phyloP scores from a whole-genome alignment of 768 basidiomycete genomes.

The Dacryopinax spathularia region DNA sequence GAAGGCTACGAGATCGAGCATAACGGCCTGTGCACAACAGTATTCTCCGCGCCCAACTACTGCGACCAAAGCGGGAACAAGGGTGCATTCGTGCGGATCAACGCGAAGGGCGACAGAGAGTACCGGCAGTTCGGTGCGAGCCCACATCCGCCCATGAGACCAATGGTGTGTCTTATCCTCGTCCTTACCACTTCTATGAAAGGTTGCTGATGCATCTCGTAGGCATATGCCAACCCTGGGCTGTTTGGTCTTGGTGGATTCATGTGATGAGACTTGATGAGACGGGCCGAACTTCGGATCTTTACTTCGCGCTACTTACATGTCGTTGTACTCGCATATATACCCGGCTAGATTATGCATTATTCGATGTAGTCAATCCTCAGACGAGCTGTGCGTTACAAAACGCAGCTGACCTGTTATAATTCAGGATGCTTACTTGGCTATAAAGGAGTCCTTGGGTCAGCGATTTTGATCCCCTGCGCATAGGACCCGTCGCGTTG shows the following conservation, averaged over 20 bases:
- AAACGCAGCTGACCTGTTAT: too few relatives aligned
- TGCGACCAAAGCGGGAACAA: slow-evolving; percentile 86
- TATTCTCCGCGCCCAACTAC: slow-evolving; percentile 90
- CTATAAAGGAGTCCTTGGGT: too few relatives aligned
- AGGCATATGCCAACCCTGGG: background rate
- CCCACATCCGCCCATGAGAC: slow-evolving; percentile 78
- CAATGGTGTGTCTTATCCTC: slow-evolving; percentile 53
- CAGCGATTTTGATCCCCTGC: too few relatives aligned
- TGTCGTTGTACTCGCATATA: background rate
- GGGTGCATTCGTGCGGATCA: slow-evolving; percentile 81
- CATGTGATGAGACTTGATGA: background rate
- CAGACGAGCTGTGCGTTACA: too few relatives aligned
- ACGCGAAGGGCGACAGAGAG: slow-evolving; percentile 53
- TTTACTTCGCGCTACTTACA: background rate
- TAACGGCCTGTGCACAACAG: slow-evolving; percentile 85
- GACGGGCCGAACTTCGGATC: background rate
- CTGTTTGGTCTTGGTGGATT: background rate
- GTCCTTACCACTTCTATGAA: background rate
- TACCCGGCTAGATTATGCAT: background rate
- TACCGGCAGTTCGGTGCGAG: slow-evolving; percentile 66
- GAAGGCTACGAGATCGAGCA: slow-evolving; percentile 93
- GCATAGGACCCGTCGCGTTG: too few relatives aligned
- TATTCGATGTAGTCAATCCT: too few relatives aligned
- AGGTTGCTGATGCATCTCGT: too few relatives aligned
- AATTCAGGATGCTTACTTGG: too few relatives aligned